Percentiles rank a stretch among this genome's conserved stretches.
Conservation (phyloP, 108 stramenopile species). For the Stephanodiscus triporus region DNA sequence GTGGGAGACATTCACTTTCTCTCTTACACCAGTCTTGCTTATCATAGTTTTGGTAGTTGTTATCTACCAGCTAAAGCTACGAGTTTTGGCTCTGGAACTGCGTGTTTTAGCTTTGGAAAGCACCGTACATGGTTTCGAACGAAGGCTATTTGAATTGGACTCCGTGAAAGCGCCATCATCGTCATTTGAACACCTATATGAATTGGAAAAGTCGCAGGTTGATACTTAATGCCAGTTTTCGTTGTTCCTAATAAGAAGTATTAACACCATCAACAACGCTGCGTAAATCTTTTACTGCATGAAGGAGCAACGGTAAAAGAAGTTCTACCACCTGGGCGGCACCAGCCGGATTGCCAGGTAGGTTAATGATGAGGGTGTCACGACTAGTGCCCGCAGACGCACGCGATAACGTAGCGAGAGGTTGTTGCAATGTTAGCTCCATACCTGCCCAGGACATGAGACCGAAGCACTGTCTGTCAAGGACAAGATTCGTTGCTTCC, state of each 20-base stretch:
- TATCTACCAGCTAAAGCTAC: constrained; percentile 6
- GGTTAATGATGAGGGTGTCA: constrained; percentile 68
- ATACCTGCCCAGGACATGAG: constrained; percentile 77
- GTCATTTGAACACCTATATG: no score
- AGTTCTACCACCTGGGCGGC: constrained; percentile 68
- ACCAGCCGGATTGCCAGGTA: constrained; percentile 83
- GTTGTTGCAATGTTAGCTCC: constrained; percentile 63
- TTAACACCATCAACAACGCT: background rate
- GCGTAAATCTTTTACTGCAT: constrained; percentile 66
- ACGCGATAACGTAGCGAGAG: constrained; percentile 79
- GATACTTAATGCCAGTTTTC: no score
- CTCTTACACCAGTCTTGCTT: background rate
- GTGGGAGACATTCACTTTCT: background rate
- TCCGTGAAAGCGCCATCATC: no score
- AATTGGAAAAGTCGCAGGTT: background rate
- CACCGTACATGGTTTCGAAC: background rate
- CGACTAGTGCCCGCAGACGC: constrained; percentile 76
- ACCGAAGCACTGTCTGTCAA: constrained; percentile 69
- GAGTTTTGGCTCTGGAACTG: background rate
- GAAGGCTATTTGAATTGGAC: constrained; percentile 1
- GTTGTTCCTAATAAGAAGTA: background rate
- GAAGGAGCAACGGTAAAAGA: constrained; percentile 71
- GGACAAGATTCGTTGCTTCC: constrained; percentile 79
- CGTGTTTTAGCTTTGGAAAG: background rate
- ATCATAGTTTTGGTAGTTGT: background rate